Evolutionary conservation across 768 basidiomycete genomes (phyloP), one percentile per base, ranked within the genome.

Genomic region (Tulasnella sp.): DNA sequence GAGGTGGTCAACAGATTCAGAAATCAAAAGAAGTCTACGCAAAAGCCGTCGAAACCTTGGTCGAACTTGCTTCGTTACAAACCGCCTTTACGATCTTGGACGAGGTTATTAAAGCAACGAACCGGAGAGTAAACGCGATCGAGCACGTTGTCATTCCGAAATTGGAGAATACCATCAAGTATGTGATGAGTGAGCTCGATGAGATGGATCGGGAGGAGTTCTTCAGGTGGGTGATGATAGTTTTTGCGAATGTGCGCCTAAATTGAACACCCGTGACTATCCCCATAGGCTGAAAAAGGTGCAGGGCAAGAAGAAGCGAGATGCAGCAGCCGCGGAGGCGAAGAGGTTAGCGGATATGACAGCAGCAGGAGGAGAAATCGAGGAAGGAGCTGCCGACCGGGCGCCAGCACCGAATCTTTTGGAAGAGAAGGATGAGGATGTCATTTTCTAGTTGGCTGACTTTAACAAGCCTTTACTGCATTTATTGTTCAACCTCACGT

Each of bases 71-170:
- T 1, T 97, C 95, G 16, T 86, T 99, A 57, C 93, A 99, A 86
- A 99, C 98, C 0, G 98, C 98, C 5, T 99, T 99, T 86, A 97
- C 92, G 78, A 98, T 99, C 81, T 90, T 99, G 48, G 98, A 99
- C 85, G 98, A 99, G 85, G 98, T 99, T 79, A 99, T 99, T 82
- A 93, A 95, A 70, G 95, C 96, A n/a, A 99, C 98, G 48, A 99
- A 99, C 84, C 93, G 98, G 74, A 91, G 98, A 80, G 98, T 99
- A 55, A 99, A 99, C 82, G 98, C 98, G 3, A 97, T 99, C 80
- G 98, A 99, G 82, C 95, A 99, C 83, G 91, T 99, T 80, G 87
- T 99, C 81, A 98, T 99, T 78, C 98, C 98, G 23, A 89, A 92
- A 67, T 86, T 99, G 73, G 97, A 99, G 70, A 98, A 98, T 84